Evolutionary conservation across 108 stramenopile genomes (phyloP), one percentile per base, ranked within the genome.

Genomic region (Stephanodiscus triporus): DNA sequence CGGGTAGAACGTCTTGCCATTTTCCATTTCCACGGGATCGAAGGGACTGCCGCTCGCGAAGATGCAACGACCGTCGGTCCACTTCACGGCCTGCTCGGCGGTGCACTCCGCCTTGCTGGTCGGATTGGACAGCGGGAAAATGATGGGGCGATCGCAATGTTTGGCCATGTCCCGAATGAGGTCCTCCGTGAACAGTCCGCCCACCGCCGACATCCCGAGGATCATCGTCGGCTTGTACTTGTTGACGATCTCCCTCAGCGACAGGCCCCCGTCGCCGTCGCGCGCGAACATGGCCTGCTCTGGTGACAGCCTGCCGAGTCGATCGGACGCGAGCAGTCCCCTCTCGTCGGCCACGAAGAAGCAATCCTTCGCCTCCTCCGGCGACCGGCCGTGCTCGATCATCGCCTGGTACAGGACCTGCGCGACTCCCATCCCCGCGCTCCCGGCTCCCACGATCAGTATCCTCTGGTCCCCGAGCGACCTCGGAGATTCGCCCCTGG

Each of bases 101-200:
- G 98, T 95, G 69, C 98, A 98, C 74, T 99, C 98, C 20, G 98
- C 96, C 66, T 92, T 95, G 10, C 82, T 88, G 17, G 99, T 99
- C 37, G 99, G 99, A 66, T 99, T 99, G 43, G 94, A 95, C 29
- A 99, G 84, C 6, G 99, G 97, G 67, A 99, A 98, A 43, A 99
- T 96, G 65, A 99, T 87, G 4, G 99, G 99, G 34, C 79, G 62
- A 8, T 91, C 89, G 57, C 81, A 85, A 61, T 88, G 76, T 40
- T 71, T 75, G 6, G 87, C 87, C 96, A 99, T 97, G 24, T 84
- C 78, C 63, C 80, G 66, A 51, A 89, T 77, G 14, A 92, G 66
- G 13, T 83, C 69, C 66, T 90, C 84, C 1, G 85, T 91, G 67
- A 95, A 95, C 4, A 92, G 68, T 22, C 93, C 93, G 17, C 91